These are phyloP conservation scores for Nannochloropsis gaditana DNA, from an alignment of 108 stramenopile genomes.

Conservation along the genomic window DNA sequence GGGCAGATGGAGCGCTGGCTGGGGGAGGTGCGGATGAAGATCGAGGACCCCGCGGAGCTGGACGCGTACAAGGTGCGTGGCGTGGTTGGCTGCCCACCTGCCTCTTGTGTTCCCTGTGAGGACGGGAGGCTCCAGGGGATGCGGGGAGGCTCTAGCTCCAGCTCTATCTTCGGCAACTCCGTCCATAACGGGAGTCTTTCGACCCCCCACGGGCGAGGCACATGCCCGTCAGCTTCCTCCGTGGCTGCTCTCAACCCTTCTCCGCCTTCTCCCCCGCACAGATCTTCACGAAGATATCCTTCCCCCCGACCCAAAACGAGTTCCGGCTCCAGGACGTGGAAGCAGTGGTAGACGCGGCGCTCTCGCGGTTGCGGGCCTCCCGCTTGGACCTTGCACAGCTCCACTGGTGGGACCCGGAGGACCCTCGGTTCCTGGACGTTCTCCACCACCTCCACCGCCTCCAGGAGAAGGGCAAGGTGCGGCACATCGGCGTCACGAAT, in stretches of 20 bases:
- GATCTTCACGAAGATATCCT: neutral
- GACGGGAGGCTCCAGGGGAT: too few species aligned
- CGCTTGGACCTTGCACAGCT: neutral
- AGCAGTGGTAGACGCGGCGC: neutral
- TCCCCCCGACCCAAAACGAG: neutral
- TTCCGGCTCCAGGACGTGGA: neutral
- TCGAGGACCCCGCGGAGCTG: neutral
- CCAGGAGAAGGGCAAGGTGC: neutral
- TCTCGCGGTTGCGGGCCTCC: neutral
- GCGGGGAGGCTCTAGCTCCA: too few species aligned
- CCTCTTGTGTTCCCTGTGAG: too few species aligned
- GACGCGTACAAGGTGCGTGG: neutral
- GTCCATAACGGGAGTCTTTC: too few species aligned
- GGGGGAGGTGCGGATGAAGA: constrained; percentile 10
- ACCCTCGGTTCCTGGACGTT: neutral
- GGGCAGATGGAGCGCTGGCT: neutral
- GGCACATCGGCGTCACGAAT: constrained; percentile 8
- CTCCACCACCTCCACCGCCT: neutral
- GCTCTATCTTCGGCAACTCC: too few species aligned
- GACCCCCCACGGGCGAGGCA: too few species aligned
- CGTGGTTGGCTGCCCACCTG: too few species aligned
- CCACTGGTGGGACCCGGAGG: neutral
- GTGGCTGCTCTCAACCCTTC: neutral
- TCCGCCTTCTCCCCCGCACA: neutral
- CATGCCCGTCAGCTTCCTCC: too few species aligned